Evolutionary conservation across 257 asterid species (phyloP), one percentile per base, ranked within the genome.

Genomic region (Asclepias syriaca): DNA sequence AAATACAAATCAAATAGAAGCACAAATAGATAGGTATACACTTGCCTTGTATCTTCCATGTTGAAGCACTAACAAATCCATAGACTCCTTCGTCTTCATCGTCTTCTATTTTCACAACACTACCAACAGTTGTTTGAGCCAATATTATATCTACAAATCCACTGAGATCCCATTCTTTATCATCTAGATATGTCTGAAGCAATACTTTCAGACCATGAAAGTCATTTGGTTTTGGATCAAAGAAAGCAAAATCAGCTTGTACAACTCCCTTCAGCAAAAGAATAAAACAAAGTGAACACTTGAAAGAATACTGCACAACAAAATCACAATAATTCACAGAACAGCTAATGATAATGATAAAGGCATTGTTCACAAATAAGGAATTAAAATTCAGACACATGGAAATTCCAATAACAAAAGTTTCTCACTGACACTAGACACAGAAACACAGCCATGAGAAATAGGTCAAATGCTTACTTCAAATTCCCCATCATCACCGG

Each of bases 211-310:
- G 88, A 68, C 99, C 99, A 84, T 95, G 97, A 77, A 89, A 95
- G 77, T 90, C 99, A 18, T 74, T 76, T 43, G 87, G 92, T 75
- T 95, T 95, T 16, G 99, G 97, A 83, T 90, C 99, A 77, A 90
- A 88, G 89, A 92, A 95, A 71, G 82, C 91, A 75, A 92, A 95
- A 82, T 95, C 98, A 54, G 94, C 97, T 85, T 90, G 99, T 50
- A 93, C 90, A 73, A 64, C 81, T 70, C 95, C 98, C 93, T 95
- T 77, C 60, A 60, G 69, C 68, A 0, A 61, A 64, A 34, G 39
- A 4, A 55, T 19, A n/a, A 58, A 51, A 69, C 8, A 55, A 51
- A 45, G 11, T 45, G 11, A 19, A 11, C 43, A 3, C 45, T 14
- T 60, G 9, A 48, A 40, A 48, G 0, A 46, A 67, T 24, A 49